Base-by-base conservation (phyloP, 1,284 basidiomycete genomes). In the Laetiporus sulphureus region DNA sequence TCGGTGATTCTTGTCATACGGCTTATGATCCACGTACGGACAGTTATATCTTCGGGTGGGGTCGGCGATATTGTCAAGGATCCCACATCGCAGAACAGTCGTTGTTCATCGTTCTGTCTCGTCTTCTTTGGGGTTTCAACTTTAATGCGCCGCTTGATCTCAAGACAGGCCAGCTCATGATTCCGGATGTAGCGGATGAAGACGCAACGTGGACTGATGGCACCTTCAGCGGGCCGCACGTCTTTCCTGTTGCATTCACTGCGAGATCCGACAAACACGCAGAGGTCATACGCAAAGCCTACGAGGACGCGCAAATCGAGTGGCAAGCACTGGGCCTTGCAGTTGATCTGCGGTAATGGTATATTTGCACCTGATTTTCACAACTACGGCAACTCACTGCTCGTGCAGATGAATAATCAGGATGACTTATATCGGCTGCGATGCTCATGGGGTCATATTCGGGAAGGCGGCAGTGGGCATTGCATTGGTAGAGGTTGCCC, bases 41-140 rank as follows among this genome's bases (percentile, higher is more conserved):
- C 27, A 59, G 59, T 39, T 57, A 57, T 41, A 53, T 52, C 18
- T 61, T 60, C 32, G 58, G 57, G 16, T 60, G 53, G 55, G 59
- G 58, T 22, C 45, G 60, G 8, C 56, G 60, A 21, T 56, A 59
- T 43, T 62, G 59, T 39, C 54, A 50, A 36, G 59, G 59, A 1
- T 40, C 43, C 21, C 40, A 52, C 47, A 51, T 62, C 33, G 57
- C 60, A 2, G 58, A 62, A 36, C 52, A 56, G 4, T 59, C 60
- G 18, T 49, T 60, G n/a, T 59, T 60, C 47, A 58, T 60, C 33
- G 49, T 54, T 5, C 44, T 57, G 20, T 49, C 57, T 19, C 48
- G 58, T 23, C 36, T 62, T 20, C 40, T 62, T 13, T 60, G 58
- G 59, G 58, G 51, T 2, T 38, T 60, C 41, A 51, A 59, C 36